Evolutionary conservation across 768 basidiomycete species (phyloP).

Genomic region (Boletus subcaerulescens): DNA sequence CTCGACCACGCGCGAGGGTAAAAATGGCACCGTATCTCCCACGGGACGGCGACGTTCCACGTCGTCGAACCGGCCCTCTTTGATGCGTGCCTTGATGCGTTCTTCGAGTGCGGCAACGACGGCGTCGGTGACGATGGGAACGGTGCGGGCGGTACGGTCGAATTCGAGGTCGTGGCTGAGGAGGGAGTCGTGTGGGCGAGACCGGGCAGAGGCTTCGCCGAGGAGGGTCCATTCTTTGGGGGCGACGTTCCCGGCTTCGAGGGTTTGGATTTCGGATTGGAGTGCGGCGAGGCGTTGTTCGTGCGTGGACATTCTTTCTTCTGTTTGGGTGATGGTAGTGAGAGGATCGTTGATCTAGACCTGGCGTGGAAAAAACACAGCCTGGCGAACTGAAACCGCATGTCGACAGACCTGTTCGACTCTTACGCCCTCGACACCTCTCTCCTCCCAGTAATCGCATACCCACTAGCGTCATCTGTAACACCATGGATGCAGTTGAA

Average conservation of each 20-base stretch:
- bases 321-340: too few species aligned
- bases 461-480: neutral
- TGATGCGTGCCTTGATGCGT: constrained; percentile 83
- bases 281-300: constrained; percentile 76
- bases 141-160: constrained; percentile 82
- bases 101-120: constrained; percentile 80
- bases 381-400: too few species aligned
- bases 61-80: constrained; percentile 86
- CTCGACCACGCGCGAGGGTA: constrained; percentile 87
- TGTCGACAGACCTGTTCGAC: too few species aligned
- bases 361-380: too few species aligned
- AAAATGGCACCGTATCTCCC: constrained; percentile 80
- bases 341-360: too few species aligned
- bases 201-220: constrained; percentile 82
- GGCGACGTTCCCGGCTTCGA: constrained; percentile 86
- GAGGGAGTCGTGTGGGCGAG: constrained; percentile 87
- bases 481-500: neutral
- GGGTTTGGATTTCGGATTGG: constrained; percentile 69
- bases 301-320: constrained; percentile 45
- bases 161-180: constrained; percentile 95
- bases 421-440: too few species aligned
- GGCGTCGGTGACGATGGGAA: constrained; percentile 89
- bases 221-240: constrained; percentile 90
- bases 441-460: neutral
- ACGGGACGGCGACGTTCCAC: constrained; percentile 74